Base-by-base conservation (phyloP, 164 flowering plant genomes). In the Malania oleifera region DNA sequence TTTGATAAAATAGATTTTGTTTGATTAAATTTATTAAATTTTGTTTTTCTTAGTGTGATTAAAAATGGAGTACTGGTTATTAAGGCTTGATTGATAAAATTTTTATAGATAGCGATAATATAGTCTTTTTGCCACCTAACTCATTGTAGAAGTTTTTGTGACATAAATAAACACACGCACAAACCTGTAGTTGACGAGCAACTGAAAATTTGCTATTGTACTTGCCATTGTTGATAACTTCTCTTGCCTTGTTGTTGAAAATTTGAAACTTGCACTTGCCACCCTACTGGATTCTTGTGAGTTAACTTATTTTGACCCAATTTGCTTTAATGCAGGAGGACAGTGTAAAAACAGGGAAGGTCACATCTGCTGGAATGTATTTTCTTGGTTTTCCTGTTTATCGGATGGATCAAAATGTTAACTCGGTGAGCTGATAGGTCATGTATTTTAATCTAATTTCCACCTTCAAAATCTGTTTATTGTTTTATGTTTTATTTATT, bases 321-420 rank as follows among this genome's bases (percentile, higher is more conserved):
- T 28, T 51, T 61, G n/a, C 58, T 52, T 18, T 49, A 20, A 27
- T 66, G 66, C 69, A 95, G 99, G 99, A 95, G 74, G 97, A 95
- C 52, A 79, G 96, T 54, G 56, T 77, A 12, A 95, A 80, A 74
- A 77, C 84, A n/a, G 95, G 96, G 54, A 95, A 91, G 65, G 75
- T 83, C 52, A 90, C 97, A 46, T 85, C 93, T 41, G 96, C 97
- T 59, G 99, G 99, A 58, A 85, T 91, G 95, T 95, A 83, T 70
- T 95, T 95, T 76, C 92, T 95, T 59, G 80, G 96, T 46, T 95
- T 95, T 57, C 88, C 95, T 49, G 92, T 90, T 39, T 95, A 95
- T 65, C 85, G 85, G 56, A 73, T 85, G 75, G 97, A 95, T 70
- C 89, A 79, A 61, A 52, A 86, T 55, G 72, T 67, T 31, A 83